Conservation (phyloP, 352 stramenopile genomes). For the Phytopythium sindhum region DNA sequence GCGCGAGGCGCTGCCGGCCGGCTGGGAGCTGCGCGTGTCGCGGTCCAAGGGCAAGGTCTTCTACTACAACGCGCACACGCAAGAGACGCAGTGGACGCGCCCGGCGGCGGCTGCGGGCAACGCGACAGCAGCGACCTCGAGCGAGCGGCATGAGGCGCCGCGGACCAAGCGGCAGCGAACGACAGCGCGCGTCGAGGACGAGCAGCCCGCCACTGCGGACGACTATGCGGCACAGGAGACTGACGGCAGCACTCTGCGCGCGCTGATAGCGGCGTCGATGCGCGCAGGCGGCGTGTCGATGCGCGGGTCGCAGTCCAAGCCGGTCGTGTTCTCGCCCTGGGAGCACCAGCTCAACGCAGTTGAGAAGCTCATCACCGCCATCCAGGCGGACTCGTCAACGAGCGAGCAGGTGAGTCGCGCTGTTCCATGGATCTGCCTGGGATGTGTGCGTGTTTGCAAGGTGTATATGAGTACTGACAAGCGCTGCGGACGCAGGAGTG, state of each 20-base stretch:
- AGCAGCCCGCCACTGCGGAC: conserved; percentile 10
- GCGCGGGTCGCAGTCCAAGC: conserved; percentile 19
- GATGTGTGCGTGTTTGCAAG: neutral
- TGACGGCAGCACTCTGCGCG: conserved; percentile 9
- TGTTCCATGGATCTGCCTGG: neutral
- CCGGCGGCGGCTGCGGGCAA: neutral
- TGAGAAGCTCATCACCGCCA: conserved; percentile 41
- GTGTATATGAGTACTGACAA: neutral
- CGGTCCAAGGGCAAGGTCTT: conserved; percentile 68
- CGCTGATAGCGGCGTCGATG: conserved; percentile 53
- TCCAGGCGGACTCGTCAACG: conserved; percentile 16
- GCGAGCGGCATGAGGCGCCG: neutral
- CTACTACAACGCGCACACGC: conserved; percentile 54
- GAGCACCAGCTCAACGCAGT: conserved; percentile 60
- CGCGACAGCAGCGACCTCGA: neutral
- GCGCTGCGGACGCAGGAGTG: conserved; percentile 1
- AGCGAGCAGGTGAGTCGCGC: neutral
- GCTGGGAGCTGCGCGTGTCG: conserved; percentile 66
- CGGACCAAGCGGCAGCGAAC: neutral
- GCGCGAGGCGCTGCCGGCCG: conserved; percentile 29
- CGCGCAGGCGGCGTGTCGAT: conserved; percentile 38
- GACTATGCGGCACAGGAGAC: no score
- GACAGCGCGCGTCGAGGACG: neutral
- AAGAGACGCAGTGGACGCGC: conserved; percentile 51
- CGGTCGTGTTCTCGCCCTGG: conserved; percentile 51